phyloP scores from a whole-genome alignment of 2,329 filamentous ascomycete genomes.

The Hypoxylon sp. region DNA sequence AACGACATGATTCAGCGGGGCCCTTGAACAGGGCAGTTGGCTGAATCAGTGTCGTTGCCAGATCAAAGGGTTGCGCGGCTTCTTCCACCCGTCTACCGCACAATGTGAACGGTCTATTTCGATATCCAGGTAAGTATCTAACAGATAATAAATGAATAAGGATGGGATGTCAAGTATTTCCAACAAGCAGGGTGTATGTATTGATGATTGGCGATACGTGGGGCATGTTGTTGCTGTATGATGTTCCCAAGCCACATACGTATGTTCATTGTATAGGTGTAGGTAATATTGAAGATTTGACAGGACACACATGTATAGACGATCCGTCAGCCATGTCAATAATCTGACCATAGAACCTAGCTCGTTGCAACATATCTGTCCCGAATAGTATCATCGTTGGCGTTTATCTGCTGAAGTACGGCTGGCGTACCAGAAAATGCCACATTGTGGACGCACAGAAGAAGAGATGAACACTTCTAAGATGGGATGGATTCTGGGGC shows the following conservation, averaged over 20 bases:
- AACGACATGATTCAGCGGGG: background rate
- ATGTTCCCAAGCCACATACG: background rate
- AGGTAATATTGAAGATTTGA: background rate
- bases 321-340: background rate
- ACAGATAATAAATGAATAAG: background rate
- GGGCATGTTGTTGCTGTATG: constrained; percentile 13
- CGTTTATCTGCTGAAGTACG: constrained; percentile 14
- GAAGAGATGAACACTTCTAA: constrained; percentile 14
- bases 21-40: constrained; percentile 4
- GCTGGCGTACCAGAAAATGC: constrained; percentile 10
- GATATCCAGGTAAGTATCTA: background rate
- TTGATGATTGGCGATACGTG: constrained; percentile 11
- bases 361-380: constrained; percentile 7
- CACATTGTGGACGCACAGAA: constrained; percentile 5
- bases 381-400: constrained; percentile 16
- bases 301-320: background rate
- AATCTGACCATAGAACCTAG: constrained; percentile 17
- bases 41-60: constrained; percentile 13
- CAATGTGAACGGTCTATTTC: constrained; percentile 8
- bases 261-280: background rate
- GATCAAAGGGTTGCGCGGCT: constrained; percentile 24
- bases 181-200: constrained; percentile 3
- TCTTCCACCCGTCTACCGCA: constrained; percentile 20
- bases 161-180: constrained; percentile 1
- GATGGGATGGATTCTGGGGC: constrained; percentile 25